These are phyloP conservation scores for Leccinum sublutescens DNA, from an alignment of 768 basidiomycete genomes.

Conservation along the genomic window DNA sequence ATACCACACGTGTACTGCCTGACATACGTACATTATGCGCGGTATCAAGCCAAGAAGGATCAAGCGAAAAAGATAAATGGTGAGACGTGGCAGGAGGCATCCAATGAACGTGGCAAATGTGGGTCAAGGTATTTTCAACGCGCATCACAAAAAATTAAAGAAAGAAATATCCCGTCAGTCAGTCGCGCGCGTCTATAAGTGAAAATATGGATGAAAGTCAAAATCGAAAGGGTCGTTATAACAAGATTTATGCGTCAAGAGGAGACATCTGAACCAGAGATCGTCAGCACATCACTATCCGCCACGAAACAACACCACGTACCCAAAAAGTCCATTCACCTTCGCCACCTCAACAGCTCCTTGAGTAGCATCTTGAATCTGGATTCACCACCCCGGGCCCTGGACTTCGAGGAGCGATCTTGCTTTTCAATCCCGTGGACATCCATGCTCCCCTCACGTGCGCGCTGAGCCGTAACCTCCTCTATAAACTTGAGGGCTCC, in stretches of 20 bases:
- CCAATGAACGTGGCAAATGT: not conserved
- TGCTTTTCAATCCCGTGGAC: not conserved
- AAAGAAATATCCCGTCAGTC: not conserved
- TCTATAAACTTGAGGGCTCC: slow-evolving; percentile 19
- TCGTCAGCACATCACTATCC: not conserved
- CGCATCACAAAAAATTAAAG: not conserved
- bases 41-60: not conserved
- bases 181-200: not conserved
- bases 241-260: not conserved
- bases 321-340: slow-evolving; percentile 5
- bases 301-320: not conserved
- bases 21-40: not conserved
- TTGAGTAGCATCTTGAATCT: slow-evolving; percentile 17
- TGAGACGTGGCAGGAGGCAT: not conserved
- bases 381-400: slow-evolving; percentile 3
- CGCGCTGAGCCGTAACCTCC: not conserved
- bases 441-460: slow-evolving; percentile 2
- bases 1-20: not conserved
- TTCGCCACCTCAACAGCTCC: slow-evolving; percentile 17
- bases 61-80: no score
- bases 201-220: not conserved
- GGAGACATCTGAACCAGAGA: not conserved
- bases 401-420: not conserved
- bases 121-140: slow-evolving; percentile 6
- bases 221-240: not conserved